Base-by-base conservation (phyloP, 306 rosid genomes). In the Quercus parvula region DNA sequence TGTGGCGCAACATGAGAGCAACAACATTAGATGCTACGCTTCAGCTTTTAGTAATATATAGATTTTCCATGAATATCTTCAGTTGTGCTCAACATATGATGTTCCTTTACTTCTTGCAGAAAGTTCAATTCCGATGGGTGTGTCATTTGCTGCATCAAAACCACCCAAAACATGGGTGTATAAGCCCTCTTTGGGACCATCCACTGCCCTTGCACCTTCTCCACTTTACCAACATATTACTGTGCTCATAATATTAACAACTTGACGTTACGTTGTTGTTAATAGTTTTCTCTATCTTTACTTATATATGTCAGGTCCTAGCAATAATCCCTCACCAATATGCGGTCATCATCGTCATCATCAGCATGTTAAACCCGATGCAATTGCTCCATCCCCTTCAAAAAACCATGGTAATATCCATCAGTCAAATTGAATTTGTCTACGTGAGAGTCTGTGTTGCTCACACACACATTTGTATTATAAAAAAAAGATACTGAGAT, bases 331-430 rank as follows among this genome's bases (percentile, higher is more conserved):
- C 62, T 66, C 82, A 27, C 86, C 82, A 46, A 71, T 78, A 49
- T 78, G 10, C 11, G 64, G 31, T 44, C 75, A 4, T 59, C 73
- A 24, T 77, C 85, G 4, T 56, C 85, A 19, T 62, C 92, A 20
- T 46, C 88, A 70, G 80, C 91, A 33, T 11, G 58, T 17, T 75
- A 83, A 80, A 41, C 85, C 92, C 74, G 84, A 27, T 85, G 76
- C 80, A 49, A 57, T 70, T 71, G 89, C 97, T 78, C 92, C 94
- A 19, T 77, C 92, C 55, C 97, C 95, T 56, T 85, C 91, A 70
- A 85, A 85, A 77, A 86, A 77, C 71, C 90, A 83, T 87, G 97
- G 98, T 91, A 85, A 78, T 56, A 64, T 85, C 25, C 18, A 30
- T 3, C 24, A 22, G 24, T 22, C 24, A 22, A 22, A 22, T 22